Base-by-base conservation (phyloP, 2,329 filamentous ascomycete species). In the Aureobasidium sp. region DNA sequence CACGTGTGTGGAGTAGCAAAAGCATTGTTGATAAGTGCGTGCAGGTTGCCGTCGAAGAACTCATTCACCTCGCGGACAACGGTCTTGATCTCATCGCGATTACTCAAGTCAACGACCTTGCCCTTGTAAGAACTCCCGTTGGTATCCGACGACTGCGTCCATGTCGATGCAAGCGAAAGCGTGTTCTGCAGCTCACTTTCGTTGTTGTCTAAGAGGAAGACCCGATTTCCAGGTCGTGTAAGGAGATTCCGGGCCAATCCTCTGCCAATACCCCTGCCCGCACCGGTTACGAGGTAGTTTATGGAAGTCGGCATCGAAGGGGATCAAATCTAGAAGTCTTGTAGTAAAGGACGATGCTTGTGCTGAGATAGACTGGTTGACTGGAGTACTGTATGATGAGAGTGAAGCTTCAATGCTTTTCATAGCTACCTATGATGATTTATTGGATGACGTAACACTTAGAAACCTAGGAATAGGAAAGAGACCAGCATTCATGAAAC, bases 21-120 rank as follows among this genome's bases (percentile, higher is more conserved):
- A 9, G 76, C 76, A 61, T 78, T 78, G 66, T 78, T 77, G 60
- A 78, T 68, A 11, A 78, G 69, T 36, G 73, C 74, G 62, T 78
- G 75, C 2, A 78, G 66, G n/a, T 69, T 65, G 55, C 70, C 70
- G 7, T 62, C 59, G 65, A 77, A 77, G 53, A 77, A 69, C 1
- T 62, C 63, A 6, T 61, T 62, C 1, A 74, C 75, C 44, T 67
- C 62, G 3, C 65, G 49, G 1, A 69, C 70, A 9, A 72, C 73
- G 5, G 54, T 59, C 6, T 59, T 55, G 65, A 78, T 72, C 27
- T 73, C 71, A 3, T 57, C 45, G 2, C 72, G 70, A n/a, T 64
- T 62, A 11, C 67, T 63, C 7, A 74, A 57, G 63, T 72, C 67
- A 57, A 68, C 67, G 5, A 67, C 45, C 13, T 49, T 54, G 32